Evolutionary conservation across 345 rosid species (phyloP).

Genomic region (Cochlearia excelsa): DNA sequence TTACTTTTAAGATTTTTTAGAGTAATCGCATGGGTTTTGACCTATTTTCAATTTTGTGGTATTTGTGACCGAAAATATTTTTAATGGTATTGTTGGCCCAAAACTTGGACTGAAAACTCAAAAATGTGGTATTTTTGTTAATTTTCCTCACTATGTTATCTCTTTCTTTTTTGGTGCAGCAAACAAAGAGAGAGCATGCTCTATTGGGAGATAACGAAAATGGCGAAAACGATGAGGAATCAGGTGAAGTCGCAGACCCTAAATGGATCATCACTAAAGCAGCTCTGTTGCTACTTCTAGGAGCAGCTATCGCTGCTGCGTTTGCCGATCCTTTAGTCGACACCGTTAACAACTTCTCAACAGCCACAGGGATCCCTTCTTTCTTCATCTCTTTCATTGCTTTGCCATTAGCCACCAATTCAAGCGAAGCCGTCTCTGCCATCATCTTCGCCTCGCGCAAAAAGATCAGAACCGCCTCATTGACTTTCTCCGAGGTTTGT

Average conservation of each 20-base stretch:
- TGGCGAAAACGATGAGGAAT: conserved; percentile 54
- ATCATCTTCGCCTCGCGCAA: conserved; percentile 85
- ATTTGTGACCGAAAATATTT: no score
- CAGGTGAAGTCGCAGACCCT: conserved; percentile 47
- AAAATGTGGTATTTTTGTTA: no score
- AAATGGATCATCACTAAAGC: conserved; percentile 68
- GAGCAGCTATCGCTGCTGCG: conserved; percentile 77
- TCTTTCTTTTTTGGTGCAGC: conserved; percentile 40
- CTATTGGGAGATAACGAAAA: conserved; percentile 51
- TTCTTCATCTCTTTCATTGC: conserved; percentile 93
- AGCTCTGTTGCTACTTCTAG: conserved; percentile 56
- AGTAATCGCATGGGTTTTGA: no score
- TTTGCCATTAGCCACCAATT: conserved; percentile 89
- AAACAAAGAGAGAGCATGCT: conserved; percentile 70
- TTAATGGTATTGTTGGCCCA: no score
- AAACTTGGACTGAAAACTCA: no score
- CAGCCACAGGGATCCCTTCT: conserved; percentile 87
- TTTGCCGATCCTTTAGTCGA: conserved; percentile 98
- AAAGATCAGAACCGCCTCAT: conserved; percentile 69
- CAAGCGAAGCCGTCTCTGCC: conserved; percentile 93
- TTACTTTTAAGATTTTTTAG: no score
- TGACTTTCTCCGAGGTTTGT: conserved; percentile 86
- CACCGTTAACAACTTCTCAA: conserved; percentile 79
- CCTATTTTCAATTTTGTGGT: no score
- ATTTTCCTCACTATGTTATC: no score